Conservation (phyloP, 495 filamentous ascomycete species). For the Penicillium turbatum region DNA sequence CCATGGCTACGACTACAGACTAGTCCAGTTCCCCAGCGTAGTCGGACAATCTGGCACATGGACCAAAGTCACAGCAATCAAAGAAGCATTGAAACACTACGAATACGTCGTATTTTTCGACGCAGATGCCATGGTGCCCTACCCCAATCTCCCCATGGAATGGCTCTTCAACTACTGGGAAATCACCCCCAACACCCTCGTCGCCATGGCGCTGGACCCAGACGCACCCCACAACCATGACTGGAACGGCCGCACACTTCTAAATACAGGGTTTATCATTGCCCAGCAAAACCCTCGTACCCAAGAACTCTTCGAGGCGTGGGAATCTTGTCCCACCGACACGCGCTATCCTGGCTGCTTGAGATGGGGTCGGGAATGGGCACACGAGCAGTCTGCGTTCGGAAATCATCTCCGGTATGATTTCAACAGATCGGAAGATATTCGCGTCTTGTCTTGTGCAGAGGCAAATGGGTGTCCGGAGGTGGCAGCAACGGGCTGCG, state of each 20-base stretch:
- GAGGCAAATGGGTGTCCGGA: conserved; percentile 33
- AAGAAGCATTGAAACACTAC: conserved; percentile 40
- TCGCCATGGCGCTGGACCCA: conserved; percentile 45
- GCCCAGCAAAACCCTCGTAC: conserved; percentile 33
- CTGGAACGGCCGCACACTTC: conserved; percentile 22
- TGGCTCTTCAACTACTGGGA: conserved; percentile 54
- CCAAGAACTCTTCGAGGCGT: conserved; percentile 33
- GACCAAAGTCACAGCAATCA: conserved; percentile 47
- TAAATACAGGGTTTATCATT: conserved; percentile 42
- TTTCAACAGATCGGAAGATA: conserved; percentile 26
- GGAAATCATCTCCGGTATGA: conserved; percentile 37
- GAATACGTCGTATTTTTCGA: conserved; percentile 50
- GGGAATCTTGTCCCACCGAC: conserved; percentile 34
- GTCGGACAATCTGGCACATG: conserved; percentile 38
- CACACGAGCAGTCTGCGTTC: conserved; percentile 41
- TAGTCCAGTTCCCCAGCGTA: conserved; percentile 28
- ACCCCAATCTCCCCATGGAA: conserved; percentile 48
- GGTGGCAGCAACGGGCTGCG: conserved; percentile 10
- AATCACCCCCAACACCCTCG: conserved; percentile 35
- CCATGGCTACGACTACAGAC: conserved; percentile 53
- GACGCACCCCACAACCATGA: conserved; percentile 27
- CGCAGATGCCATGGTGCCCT: conserved; percentile 45
- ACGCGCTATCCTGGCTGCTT: conserved; percentile 27
- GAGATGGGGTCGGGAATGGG: conserved; percentile 28
- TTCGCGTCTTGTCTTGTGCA: conserved; percentile 33